These are phyloP conservation scores for Apiotrichum siamense DNA, from an alignment of 1,284 basidiomycete species.

Conservation along the genomic window DNA sequence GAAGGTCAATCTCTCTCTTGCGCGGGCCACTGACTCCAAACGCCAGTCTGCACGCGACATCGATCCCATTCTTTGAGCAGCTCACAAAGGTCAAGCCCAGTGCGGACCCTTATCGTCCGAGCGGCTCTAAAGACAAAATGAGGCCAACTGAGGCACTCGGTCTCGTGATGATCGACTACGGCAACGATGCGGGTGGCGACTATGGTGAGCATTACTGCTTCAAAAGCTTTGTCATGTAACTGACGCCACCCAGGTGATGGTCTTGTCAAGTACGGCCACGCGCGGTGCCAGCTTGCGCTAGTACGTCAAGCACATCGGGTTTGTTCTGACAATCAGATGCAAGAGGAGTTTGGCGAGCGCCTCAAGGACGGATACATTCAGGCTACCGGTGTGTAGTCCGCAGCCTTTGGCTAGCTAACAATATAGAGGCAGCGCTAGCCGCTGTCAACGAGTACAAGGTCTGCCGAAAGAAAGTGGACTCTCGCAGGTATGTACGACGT, in stretches of 20 bases:
- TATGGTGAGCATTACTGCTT: slow-evolving; percentile 49
- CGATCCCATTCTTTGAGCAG: slow-evolving; percentile 38
- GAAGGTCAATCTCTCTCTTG: no score
- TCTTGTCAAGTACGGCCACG: slow-evolving; percentile 65
- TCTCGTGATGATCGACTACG: slow-evolving; percentile 75
- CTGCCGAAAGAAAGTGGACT: slow-evolving; percentile 59
- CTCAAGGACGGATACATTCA: slow-evolving; percentile 61
- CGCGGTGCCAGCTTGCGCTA: slow-evolving; percentile 71
- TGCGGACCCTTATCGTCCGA: slow-evolving; percentile 40
- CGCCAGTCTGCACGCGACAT: slow-evolving; percentile 43
- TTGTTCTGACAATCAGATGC: slow-evolving; percentile 35
- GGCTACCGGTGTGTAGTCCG: slow-evolving; percentile 49
- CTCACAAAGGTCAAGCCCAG: slow-evolving; percentile 41
- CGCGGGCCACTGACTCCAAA: background rate
- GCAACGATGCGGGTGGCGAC: slow-evolving; percentile 67
- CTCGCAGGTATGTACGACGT: slow-evolving; percentile 55
- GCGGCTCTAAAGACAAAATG: slow-evolving; percentile 36
- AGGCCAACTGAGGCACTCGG: slow-evolving; percentile 70
- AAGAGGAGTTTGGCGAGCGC: slow-evolving; percentile 67
- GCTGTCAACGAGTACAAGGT: slow-evolving; percentile 46
- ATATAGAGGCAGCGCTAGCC: slow-evolving; percentile 50
- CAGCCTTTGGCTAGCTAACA: background rate
- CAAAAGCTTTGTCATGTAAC: background rate
- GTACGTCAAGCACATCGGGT: slow-evolving; percentile 36
- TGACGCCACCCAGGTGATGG: slow-evolving; percentile 50